Evolutionary conservation across 805 yeast genomes (phyloP).

Genomic region (Ogataea sp.): DNA sequence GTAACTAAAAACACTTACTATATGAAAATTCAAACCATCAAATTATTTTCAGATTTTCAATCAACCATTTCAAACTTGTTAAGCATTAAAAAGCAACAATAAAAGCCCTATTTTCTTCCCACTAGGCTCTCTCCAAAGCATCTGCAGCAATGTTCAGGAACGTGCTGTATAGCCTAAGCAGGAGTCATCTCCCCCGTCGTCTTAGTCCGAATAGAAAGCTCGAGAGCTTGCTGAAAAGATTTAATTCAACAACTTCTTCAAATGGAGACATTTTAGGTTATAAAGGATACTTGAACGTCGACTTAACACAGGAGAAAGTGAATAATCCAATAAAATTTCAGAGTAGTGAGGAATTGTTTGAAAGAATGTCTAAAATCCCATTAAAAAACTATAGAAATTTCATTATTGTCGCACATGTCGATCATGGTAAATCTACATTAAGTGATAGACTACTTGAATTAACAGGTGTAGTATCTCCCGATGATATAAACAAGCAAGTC

Average conservation of each 20-base stretch:
- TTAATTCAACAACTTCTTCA: constrained; percentile 1
- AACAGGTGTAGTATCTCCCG: constrained; percentile 81
- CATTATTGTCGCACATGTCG: constrained; percentile 94
- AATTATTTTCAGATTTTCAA: too few relatives aligned
- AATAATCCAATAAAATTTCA: constrained; percentile 19
- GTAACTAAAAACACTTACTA: too few relatives aligned
- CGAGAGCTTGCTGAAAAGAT: neutral
- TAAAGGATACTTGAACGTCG: constrained; percentile 19
- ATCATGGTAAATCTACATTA: constrained; percentile 75
- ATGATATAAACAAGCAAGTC: constrained; percentile 66
- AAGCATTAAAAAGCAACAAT: too few relatives aligned
- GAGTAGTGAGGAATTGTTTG: constrained; percentile 16
- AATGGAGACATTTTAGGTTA: constrained; percentile 12
- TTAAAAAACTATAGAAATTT: constrained; percentile 79
- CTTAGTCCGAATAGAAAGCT: neutral
- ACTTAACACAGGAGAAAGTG: constrained; percentile 13
- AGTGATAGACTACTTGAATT: constrained; percentile 82
- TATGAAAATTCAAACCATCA: too few relatives aligned
- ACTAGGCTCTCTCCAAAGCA: too few relatives aligned
- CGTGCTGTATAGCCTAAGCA: too few relatives aligned
- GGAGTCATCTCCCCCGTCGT: too few relatives aligned
- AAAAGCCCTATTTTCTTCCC: too few relatives aligned
- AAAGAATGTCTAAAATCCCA: constrained; percentile 70
- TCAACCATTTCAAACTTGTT: too few relatives aligned
- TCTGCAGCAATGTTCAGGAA: too few relatives aligned